Evolutionary conservation across 75 land plant genomes (phyloP).

Genomic region (Gnetum montanum): DNA sequence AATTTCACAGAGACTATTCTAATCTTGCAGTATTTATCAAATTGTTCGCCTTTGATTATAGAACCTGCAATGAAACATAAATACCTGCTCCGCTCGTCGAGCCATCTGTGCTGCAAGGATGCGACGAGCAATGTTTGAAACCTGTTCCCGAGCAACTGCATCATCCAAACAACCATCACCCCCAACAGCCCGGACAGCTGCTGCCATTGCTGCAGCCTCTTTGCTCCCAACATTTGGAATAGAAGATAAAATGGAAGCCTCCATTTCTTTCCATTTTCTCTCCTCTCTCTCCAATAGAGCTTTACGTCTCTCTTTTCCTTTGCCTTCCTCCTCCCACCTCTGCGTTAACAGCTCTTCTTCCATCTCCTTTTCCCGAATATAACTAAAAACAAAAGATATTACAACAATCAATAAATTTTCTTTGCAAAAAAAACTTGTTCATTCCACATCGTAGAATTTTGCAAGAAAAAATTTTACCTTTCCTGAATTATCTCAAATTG

Average conservation of each 20-base stretch:
- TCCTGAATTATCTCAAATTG: slow-evolving; percentile 95
- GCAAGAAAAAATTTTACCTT: slow-evolving; percentile 37
- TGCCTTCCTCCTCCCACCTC: slow-evolving; percentile 97
- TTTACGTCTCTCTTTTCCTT: slow-evolving; percentile 94
- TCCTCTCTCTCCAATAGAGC: slow-evolving; percentile 91
- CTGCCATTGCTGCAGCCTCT: slow-evolving; percentile 97
- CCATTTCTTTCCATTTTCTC: slow-evolving; percentile 93
- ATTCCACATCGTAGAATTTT: too few species aligned
- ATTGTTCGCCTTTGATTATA: too few species aligned
- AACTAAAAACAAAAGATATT: slow-evolving; percentile 34
- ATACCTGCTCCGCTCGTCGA: slow-evolving; percentile 91
- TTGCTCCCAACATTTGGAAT: slow-evolving; percentile 92
- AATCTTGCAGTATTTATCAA: too few species aligned
- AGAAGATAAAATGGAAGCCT: slow-evolving; percentile 87
- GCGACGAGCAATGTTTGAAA: slow-evolving; percentile 82
- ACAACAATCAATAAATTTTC: too few species aligned
- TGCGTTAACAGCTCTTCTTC: slow-evolving; percentile 94
- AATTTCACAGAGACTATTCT: too few species aligned
- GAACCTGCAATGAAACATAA: too few species aligned
- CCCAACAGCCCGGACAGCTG: slow-evolving; percentile 98
- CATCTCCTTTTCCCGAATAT: slow-evolving; percentile 96
- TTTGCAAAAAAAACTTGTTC: too few species aligned
- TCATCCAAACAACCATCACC: slow-evolving; percentile 91
- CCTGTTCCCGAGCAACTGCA: slow-evolving; percentile 76
- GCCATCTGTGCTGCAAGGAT: slow-evolving; percentile 82